phyloP scores from a whole-genome alignment of 495 filamentous ascomycete genomes.

The Entonaema liquescens region DNA sequence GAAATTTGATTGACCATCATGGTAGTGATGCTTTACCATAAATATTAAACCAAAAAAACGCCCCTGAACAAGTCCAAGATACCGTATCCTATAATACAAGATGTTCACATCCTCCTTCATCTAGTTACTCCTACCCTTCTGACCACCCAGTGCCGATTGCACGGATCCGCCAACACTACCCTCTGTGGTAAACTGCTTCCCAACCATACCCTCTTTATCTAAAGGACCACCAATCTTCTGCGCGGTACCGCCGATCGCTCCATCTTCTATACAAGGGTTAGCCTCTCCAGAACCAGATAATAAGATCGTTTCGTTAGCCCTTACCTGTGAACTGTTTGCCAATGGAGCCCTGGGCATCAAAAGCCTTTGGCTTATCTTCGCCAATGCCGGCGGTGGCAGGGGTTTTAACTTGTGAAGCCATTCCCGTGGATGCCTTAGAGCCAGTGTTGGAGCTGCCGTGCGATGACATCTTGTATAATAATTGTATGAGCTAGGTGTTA shows the following conservation, averaged over 20 bases:
- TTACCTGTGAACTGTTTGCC: slow-evolving; percentile 52
- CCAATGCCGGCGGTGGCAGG: slow-evolving; percentile 41
- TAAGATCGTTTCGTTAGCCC: neutral
- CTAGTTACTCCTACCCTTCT: slow-evolving; percentile 48
- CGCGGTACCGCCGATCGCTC: slow-evolving; percentile 54
- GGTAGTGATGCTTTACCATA: no score
- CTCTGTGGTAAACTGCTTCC: slow-evolving; percentile 55
- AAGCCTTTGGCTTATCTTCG: slow-evolving; percentile 44
- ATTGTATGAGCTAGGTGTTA: no score
- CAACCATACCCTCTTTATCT: slow-evolving; percentile 53
- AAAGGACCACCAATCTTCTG: slow-evolving; percentile 61
- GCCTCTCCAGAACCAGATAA: neutral
- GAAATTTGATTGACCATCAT: no score
- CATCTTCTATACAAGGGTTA: slow-evolving; percentile 48
- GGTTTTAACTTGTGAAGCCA: slow-evolving; percentile 38
- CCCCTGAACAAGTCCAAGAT: neutral
- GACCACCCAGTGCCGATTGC: slow-evolving; percentile 53
- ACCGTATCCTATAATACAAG: neutral
- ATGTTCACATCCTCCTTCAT: neutral
- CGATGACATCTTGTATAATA: slow-evolving; percentile 37
- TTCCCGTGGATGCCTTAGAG: slow-evolving; percentile 39
- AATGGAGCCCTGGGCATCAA: slow-evolving; percentile 47
- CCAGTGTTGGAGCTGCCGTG: slow-evolving; percentile 44
- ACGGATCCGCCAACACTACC: slow-evolving; percentile 54
- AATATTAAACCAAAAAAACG: no score